Conservation (phyloP, 441 rosid species). For the Gossypium schwendimanii region DNA sequence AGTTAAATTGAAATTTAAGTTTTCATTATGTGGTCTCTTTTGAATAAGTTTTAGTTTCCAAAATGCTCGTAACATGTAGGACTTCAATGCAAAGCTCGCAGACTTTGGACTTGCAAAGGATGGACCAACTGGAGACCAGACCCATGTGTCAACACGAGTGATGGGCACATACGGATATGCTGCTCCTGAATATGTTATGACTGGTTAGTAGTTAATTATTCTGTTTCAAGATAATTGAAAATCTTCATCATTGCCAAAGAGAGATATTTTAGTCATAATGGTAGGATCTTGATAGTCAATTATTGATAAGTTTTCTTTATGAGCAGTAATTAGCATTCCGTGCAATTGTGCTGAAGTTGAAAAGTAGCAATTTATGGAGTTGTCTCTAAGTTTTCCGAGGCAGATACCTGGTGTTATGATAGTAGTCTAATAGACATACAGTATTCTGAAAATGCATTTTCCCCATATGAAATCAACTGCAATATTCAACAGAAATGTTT, state of each 20-base stretch:
- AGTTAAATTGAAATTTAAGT: neutral
- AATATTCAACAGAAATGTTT: neutral
- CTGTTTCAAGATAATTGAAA: neutral
- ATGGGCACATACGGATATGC: slow-evolving; percentile 99
- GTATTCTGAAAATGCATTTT: neutral
- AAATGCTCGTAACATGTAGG: slow-evolving; percentile 36
- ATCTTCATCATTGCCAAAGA: slow-evolving; percentile 1
- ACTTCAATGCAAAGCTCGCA: slow-evolving; percentile 87
- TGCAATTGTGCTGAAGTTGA: neutral
- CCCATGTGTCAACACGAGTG: slow-evolving; percentile 94
- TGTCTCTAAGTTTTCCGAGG: neutral
- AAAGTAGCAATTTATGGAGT: neutral
- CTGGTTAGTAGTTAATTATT: slow-evolving; percentile 49
- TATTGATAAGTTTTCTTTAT: neutral
- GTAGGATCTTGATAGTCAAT: neutral
- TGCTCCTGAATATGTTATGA: slow-evolving; percentile 96
- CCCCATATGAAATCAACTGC: neutral
- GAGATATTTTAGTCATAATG: neutral
- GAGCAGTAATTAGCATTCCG: neutral
- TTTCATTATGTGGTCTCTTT: slow-evolving; percentile 1
- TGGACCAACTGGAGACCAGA: slow-evolving; percentile 98
- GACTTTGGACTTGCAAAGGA: slow-evolving; percentile 98
- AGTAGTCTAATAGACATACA: neutral
- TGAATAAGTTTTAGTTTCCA: slow-evolving; percentile 14
- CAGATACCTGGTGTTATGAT: neutral